A percentile compares a stretch with the other conserved stretches of the same genome.
Conservation (phyloP, 768 basidiomycete genomes). For the Mycena metata region DNA sequence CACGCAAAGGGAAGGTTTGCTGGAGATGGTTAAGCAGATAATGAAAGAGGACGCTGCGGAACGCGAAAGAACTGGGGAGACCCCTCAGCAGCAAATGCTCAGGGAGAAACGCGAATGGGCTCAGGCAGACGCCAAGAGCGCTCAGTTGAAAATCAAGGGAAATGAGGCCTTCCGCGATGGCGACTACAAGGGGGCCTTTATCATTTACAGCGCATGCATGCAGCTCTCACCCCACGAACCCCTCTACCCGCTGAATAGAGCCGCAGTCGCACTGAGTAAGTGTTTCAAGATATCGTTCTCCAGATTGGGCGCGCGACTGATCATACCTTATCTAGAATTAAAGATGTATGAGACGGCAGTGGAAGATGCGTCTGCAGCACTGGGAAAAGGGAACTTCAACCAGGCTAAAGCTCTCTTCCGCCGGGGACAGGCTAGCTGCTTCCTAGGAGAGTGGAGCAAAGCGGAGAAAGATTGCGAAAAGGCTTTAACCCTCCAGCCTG, state of each 20-base stretch:
- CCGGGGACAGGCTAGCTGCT: conserved; percentile 27
- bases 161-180: conserved; percentile 28
- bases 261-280: conserved; percentile 37
- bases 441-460: conserved; percentile 26
- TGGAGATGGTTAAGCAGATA: neutral
- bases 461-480: conserved; percentile 27
- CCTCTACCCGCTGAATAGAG: conserved; percentile 36
- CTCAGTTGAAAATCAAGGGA: conserved; percentile 27
- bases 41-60: conserved; percentile 13
- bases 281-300: neutral
- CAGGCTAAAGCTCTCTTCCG: conserved; percentile 35
- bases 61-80: conserved; percentile 26
- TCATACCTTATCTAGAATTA: conserved; percentile 25
- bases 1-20: neutral
- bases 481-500: conserved; percentile 19
- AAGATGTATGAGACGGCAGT: conserved; percentile 26
- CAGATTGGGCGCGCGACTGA: too few relatives aligned
- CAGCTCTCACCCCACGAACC: conserved; percentile 33
- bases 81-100: neutral
- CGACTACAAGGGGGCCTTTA: conserved; percentile 28
- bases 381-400: conserved; percentile 29
- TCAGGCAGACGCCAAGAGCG: conserved; percentile 15
- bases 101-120: conserved; percentile 29
- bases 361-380: conserved; percentile 20
- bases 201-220: conserved; percentile 33